These are phyloP conservation scores for Medicago lupulina DNA, from an alignment of 306 rosid genomes.

Conservation along the genomic window DNA sequence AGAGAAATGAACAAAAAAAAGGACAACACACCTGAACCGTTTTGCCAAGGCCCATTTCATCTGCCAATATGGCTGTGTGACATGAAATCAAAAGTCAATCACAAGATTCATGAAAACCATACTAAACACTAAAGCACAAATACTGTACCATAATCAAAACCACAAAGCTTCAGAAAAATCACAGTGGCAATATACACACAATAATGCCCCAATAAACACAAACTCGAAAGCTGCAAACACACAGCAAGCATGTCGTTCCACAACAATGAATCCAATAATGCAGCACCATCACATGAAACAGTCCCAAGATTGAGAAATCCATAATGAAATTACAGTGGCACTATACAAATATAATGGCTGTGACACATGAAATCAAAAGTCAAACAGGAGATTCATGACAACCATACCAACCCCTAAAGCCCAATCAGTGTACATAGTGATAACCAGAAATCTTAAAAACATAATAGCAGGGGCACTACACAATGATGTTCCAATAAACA, in stretches of 20 bases:
- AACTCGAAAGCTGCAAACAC: conserved; percentile 14
- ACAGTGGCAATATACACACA: not conserved
- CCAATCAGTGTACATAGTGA: not conserved
- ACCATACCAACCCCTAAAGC: conserved; percentile 25
- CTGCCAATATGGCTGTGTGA: conserved; percentile 92
- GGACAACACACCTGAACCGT: conserved; percentile 75
- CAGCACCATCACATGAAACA: too few relatives aligned
- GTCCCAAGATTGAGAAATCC: too few relatives aligned
- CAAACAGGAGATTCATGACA: conserved; percentile 12
- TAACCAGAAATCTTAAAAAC: not conserved
- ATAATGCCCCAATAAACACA: conserved; percentile 5
- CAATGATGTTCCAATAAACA: conserved; percentile 7
- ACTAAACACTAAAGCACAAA: conserved; percentile 21
- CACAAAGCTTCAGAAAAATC: not conserved
- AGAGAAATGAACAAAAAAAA: conserved; percentile 33
- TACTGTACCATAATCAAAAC: conserved; percentile 10
- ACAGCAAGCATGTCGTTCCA: too few relatives aligned
- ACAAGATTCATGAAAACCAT: conserved; percentile 15
- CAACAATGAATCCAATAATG: too few relatives aligned
- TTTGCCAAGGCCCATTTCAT: conserved; percentile 99
- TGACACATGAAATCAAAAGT: conserved; percentile 42
- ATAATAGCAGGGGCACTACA: not conserved
- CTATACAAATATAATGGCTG: conserved; percentile 33
- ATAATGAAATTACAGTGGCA: not conserved
- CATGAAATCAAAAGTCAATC: conserved; percentile 41